Base-by-base conservation (phyloP, 73 alveolate genomes). In the Effrenium voratum region DNA sequence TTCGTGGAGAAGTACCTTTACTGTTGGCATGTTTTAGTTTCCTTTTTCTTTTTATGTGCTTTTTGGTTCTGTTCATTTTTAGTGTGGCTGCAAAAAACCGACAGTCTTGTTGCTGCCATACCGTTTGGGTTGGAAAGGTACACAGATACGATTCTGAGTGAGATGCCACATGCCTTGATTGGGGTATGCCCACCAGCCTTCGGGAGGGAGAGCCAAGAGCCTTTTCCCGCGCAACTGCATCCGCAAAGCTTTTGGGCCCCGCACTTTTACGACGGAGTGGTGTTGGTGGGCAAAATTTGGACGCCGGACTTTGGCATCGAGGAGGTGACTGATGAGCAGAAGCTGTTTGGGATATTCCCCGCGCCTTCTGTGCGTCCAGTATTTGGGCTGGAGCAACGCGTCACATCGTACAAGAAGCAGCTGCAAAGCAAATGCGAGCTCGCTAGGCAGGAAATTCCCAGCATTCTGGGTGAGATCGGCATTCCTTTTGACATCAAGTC, bases 101-200 rank as follows among this genome's bases (percentile, higher is more conserved):
- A n/a, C n/a, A n/a, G n/a, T n/a, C n/a, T n/a, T n/a, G n/a, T n/a
- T n/a, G n/a, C n/a, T n/a, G n/a, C n/a, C n/a, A n/a, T n/a, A n/a
- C n/a, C n/a, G n/a, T n/a, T n/a, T n/a, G n/a, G n/a, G n/a, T n/a
- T n/a, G n/a, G n/a, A 28, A 26, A 90, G 86, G 44, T 90, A n/a
- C 46, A 47, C 97, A 6, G 43, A 36, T 28, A 34, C 86, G 28
- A 43, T 90, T 28, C 72, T 68, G 41, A 47, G 26, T 0, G 87
- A 46, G 52, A 90, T 90, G 97, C 97, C 97, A 12, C 36, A 90
- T 34, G 97, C 97, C 16, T 75, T 66, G 68, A 90, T 70, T 46
- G 85, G 85, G 5, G 97, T 90, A 32, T 90, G 97, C 41, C 97
- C 97, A 41, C 97, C 97, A n/a, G 97, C 97, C 26, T 90, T 90